phyloP scores from a whole-genome alignment of 1,139 yeast species.

The Candida tunisiensis region DNA sequence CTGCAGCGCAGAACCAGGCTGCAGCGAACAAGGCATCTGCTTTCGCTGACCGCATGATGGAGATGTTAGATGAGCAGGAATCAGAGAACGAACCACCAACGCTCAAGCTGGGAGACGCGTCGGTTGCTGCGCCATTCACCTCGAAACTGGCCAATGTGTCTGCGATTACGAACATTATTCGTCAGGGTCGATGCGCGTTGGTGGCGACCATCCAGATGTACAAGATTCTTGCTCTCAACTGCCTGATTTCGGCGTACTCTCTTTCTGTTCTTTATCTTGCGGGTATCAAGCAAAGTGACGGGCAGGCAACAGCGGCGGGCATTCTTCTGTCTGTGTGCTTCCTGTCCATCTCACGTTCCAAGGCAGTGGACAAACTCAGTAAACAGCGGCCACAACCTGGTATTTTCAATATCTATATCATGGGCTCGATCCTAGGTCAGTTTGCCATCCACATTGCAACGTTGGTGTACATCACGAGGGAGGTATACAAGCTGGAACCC shows the following conservation, averaged over 20 bases:
- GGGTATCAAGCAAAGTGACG: constrained; percentile 97
- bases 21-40: constrained; percentile 29
- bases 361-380: constrained; percentile 75
- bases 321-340: constrained; percentile 84
- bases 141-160: constrained; percentile 86
- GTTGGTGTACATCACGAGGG: constrained; percentile 64
- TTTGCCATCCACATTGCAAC: constrained; percentile 84
- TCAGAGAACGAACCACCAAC: constrained; percentile 86
- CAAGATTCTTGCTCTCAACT: constrained; percentile 89
- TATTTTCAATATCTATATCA: constrained; percentile 81
- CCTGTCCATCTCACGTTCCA: constrained; percentile 88
- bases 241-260: constrained; percentile 93
- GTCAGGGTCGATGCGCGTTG: constrained; percentile 98
- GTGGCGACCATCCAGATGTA: constrained; percentile 98
- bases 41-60: constrained; percentile 60
- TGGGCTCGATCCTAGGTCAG: constrained; percentile 96
- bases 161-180: constrained; percentile 81
- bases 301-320: constrained; percentile 90
- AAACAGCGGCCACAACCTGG: constrained; percentile 97
- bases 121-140: constrained; percentile 98
- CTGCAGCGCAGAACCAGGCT: constrained; percentile 15
- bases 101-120: constrained; percentile 93
- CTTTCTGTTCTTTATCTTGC: constrained; percentile 87
- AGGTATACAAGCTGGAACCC: constrained; percentile 79
- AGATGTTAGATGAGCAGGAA: constrained; percentile 49